Percentiles rank a stretch among this genome's conserved stretches.
phyloP scores from a whole-genome alignment of 1,139 yeast species.

The Ashbya aceris region DNA sequence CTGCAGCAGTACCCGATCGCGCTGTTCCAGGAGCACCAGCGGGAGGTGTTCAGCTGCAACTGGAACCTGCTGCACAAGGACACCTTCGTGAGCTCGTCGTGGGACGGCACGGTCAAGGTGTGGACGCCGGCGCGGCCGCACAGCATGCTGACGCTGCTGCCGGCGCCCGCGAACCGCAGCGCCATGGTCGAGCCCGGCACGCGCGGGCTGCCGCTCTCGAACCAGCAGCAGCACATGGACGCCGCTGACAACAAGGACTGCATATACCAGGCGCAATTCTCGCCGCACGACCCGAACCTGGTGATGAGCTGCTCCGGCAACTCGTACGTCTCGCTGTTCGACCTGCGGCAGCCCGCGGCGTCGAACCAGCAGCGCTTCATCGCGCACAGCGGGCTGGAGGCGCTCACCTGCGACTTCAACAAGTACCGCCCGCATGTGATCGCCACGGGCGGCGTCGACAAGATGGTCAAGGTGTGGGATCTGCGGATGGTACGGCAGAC shows the following conservation, averaged over 20 bases:
- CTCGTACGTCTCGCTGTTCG: conserved; percentile 76
- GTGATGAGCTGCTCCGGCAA: conserved; percentile 73
- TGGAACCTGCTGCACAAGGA: conserved; percentile 81
- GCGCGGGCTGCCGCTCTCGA: conserved; percentile 16
- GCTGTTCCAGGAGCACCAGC: conserved; percentile 67
- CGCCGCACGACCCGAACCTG: conserved; percentile 74
- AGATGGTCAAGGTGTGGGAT: conserved; percentile 80
- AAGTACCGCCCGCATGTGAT: conserved; percentile 71
- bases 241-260: conserved; percentile 36
- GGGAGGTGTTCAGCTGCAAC: conserved; percentile 80
- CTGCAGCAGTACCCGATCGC: conserved; percentile 63
- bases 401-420: conserved; percentile 79
- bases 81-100: conserved; percentile 66
- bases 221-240: conserved; percentile 13
- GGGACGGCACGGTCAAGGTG: conserved; percentile 86
- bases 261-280: conserved; percentile 70
- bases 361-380: conserved; percentile 48
- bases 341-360: conserved; percentile 58
- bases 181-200: conserved; percentile 8
- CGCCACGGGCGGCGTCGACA: conserved; percentile 88
- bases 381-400: conserved; percentile 76
- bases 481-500: conserved; percentile 51
- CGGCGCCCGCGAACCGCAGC: conserved; percentile 26
- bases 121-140: conserved; percentile 55
- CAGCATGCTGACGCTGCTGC: conserved; percentile 51